Conservation (phyloP, 2,329 filamentous ascomycete species). For the Cephalotrichum gorgonifer region DNA sequence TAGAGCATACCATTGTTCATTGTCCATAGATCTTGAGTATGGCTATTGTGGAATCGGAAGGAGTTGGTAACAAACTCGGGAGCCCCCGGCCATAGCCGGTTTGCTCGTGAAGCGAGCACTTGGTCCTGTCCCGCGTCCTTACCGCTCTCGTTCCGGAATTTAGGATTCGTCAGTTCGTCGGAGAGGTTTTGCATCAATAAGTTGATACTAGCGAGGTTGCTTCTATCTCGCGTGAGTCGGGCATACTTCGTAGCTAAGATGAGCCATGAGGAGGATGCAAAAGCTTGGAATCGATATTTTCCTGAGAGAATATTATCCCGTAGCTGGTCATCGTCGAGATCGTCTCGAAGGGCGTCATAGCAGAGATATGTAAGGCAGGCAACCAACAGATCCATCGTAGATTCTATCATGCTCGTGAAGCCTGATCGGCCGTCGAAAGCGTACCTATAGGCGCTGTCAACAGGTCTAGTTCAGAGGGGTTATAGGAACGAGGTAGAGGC, state of each 20-base stretch:
- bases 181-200: neutral
- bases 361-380: constrained; percentile 7
- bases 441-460: constrained; percentile 4
- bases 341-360: neutral
- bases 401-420: constrained; percentile 4
- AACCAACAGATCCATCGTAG: constrained; percentile 3
- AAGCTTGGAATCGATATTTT: neutral
- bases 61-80: neutral
- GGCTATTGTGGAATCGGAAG: neutral
- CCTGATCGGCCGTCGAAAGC: neutral
- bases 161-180: neutral
- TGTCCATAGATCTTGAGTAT: neutral
- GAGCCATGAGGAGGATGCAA: neutral
- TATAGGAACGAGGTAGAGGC: constrained; percentile 6
- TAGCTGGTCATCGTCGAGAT: neutral
- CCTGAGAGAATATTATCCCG: neutral
- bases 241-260: neutral
- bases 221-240: neutral
- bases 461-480: neutral
- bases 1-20: neutral
- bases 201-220: neutral
- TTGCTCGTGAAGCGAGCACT: neutral
- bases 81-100: neutral
- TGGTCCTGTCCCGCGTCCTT: neutral
- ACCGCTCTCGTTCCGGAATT: neutral